Percentiles rank a stretch among this genome's conserved stretches.
phyloP scores from a whole-genome alignment of 805 yeast genomes.

The Ogataea minuta region DNA sequence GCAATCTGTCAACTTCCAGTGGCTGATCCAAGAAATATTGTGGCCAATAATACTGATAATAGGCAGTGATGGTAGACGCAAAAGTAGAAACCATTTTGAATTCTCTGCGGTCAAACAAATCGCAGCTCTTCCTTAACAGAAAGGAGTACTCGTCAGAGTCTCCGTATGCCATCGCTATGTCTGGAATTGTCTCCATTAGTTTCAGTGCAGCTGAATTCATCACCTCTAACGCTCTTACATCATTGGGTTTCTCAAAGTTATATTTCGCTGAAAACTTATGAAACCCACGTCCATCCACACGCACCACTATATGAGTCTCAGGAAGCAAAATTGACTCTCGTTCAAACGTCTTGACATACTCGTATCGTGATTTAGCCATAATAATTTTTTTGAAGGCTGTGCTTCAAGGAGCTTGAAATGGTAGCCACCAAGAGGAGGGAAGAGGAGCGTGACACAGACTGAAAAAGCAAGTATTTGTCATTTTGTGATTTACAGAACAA shows the following conservation, averaged over 20 bases:
- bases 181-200: slow-evolving; percentile 64
- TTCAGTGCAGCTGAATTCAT: slow-evolving; percentile 80
- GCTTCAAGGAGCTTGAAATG: no score
- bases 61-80: slow-evolving; percentile 77
- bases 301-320: slow-evolving; percentile 74
- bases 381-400: slow-evolving; percentile 8
- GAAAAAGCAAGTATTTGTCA: no score
- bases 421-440: no score
- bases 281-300: slow-evolving; percentile 93
- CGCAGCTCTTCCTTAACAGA: slow-evolving; percentile 61
- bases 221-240: slow-evolving; percentile 64
- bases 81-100: slow-evolving; percentile 78
- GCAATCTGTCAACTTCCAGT: slow-evolving; percentile 48
- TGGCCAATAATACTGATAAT: slow-evolving; percentile 70
- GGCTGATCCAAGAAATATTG: slow-evolving; percentile 51
- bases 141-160: slow-evolving; percentile 95
- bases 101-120: slow-evolving; percentile 78
- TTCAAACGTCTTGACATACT: slow-evolving; percentile 84
- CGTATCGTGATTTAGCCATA: slow-evolving; percentile 86
- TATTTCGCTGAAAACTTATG: slow-evolving; percentile 78
- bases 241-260: slow-evolving; percentile 85
- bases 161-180: slow-evolving; percentile 81
- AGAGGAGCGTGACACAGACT: no score
- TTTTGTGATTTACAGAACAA: no score
- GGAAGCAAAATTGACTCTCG: slow-evolving; percentile 70